phyloP scores from a whole-genome alignment of 495 filamentous ascomycete genomes.

The Xylaria longipes region DNA sequence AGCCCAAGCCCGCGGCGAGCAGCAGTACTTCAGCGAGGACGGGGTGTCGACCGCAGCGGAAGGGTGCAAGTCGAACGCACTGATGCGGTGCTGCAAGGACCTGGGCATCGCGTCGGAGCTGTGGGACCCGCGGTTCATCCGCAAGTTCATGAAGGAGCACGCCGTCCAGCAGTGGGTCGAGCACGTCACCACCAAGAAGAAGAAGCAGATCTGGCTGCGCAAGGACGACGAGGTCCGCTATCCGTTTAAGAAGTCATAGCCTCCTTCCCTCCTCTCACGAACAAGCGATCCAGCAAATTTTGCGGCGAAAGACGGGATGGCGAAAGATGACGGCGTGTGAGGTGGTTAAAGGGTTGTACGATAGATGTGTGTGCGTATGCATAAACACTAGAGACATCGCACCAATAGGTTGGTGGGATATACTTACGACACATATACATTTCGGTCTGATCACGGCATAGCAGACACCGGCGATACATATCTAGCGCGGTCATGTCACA shows the following conservation, averaged over 20 bases:
- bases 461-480: constrained; percentile 23
- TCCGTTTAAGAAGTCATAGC: constrained; percentile 76
- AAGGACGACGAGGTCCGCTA: constrained; percentile 84
- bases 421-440: constrained; percentile 7
- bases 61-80: constrained; percentile 94
- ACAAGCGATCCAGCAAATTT: background rate
- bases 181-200: constrained; percentile 77
- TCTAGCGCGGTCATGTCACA: constrained; percentile 22
- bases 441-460: constrained; percentile 1
- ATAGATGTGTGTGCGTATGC: constrained; percentile 5
- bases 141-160: constrained; percentile 65
- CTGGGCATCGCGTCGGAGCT: constrained; percentile 92
- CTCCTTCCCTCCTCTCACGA: background rate
- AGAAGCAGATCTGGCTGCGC: constrained; percentile 82
- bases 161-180: constrained; percentile 76
- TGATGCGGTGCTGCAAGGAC: constrained; percentile 98
- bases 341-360: constrained; percentile 2
- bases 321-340: background rate
- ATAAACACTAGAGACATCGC: background rate
- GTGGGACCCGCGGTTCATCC: constrained; percentile 94
- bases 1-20: constrained; percentile 91
- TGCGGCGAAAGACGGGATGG: background rate
- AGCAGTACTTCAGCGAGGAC: constrained; percentile 90
- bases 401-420: constrained; percentile 8
- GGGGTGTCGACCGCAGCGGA: constrained; percentile 97